Percentiles rank a stretch among this genome's conserved stretches.
These are phyloP conservation scores for Ampelomyces quisqualis DNA, from an alignment of 2,329 filamentous ascomycete species.

Conservation along the genomic window DNA sequence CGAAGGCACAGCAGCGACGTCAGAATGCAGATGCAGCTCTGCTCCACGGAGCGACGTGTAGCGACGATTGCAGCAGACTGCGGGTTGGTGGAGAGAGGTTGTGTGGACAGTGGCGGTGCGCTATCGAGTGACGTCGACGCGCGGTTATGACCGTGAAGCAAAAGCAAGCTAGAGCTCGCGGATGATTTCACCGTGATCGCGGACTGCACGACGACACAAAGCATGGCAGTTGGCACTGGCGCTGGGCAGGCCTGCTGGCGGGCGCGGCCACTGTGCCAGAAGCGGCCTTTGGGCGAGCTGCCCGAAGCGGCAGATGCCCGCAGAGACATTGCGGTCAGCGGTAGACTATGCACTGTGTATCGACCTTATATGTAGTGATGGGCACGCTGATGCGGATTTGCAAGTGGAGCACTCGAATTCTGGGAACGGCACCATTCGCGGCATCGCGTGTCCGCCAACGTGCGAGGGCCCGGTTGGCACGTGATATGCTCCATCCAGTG, in stretches of 20 bases:
- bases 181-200: conserved; percentile 21
- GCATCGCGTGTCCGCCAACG: too few relatives aligned
- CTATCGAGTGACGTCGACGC: conserved; percentile 19
- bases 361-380: too few relatives aligned
- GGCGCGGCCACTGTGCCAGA: not conserved
- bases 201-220: conserved; percentile 3
- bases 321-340: too few relatives aligned
- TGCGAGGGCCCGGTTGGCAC: too few relatives aligned
- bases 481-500: too few relatives aligned
- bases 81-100: conserved; percentile 20
- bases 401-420: too few relatives aligned
- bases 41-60: conserved; percentile 12
- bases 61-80: conserved; percentile 18
- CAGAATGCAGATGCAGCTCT: conserved; percentile 14
- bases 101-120: conserved; percentile 16
- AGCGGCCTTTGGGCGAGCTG: conserved; percentile 5
- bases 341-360: too few relatives aligned
- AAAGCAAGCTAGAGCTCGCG: conserved; percentile 11
- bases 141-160: not conserved
- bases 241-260: conserved; percentile 13
- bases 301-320: conserved; percentile 17
- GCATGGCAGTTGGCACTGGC: conserved; percentile 4
- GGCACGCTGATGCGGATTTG: too few relatives aligned
- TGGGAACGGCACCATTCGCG: too few relatives aligned
- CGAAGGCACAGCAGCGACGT: conserved; percentile 3